Evolutionary conservation across 352 stramenopile species (phyloP).

Genomic region (Albugo candida): DNA sequence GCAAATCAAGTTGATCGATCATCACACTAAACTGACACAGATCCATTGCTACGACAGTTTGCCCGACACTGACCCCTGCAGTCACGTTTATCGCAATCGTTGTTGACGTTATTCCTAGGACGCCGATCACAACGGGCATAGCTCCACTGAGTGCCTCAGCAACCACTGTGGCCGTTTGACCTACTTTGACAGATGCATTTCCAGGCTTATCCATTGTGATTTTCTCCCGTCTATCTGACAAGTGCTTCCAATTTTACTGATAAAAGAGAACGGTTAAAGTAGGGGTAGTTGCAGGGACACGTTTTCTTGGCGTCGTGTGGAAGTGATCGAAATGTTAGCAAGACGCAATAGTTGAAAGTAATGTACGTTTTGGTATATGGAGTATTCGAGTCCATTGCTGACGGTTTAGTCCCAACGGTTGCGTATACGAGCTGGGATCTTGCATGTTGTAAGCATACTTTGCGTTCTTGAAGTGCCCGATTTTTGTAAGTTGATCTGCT

Average conservation of each 20-base stretch:
- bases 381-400: conserved; percentile 36
- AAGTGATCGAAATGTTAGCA: conserved; percentile 12
- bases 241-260: conserved; percentile 42
- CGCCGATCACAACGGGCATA: conserved; percentile 36
- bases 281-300: conserved; percentile 22
- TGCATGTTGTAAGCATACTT: conserved; percentile 52
- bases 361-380: conserved; percentile 46
- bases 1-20: conserved; percentile 70
- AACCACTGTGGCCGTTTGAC: conserved; percentile 29
- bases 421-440: conserved; percentile 46
- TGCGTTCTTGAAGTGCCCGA: conserved; percentile 23
- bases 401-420: conserved; percentile 50
- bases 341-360: conserved; percentile 38
- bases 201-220: conserved; percentile 43
- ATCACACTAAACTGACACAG: conserved; percentile 70
- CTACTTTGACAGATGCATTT: conserved; percentile 29
- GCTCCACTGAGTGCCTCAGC: conserved; percentile 33
- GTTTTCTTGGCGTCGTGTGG: conserved; percentile 15
- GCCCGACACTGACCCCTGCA: conserved; percentile 33
- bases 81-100: conserved; percentile 32
- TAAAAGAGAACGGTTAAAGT: conserved; percentile 9
- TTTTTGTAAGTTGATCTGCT: conserved; percentile 5
- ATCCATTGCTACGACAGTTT: conserved; percentile 47
- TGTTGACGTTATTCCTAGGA: conserved; percentile 16
- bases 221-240: conserved; percentile 32